Base-by-base conservation (phyloP, 306 rosid genomes). In the Datisca glomerata region DNA sequence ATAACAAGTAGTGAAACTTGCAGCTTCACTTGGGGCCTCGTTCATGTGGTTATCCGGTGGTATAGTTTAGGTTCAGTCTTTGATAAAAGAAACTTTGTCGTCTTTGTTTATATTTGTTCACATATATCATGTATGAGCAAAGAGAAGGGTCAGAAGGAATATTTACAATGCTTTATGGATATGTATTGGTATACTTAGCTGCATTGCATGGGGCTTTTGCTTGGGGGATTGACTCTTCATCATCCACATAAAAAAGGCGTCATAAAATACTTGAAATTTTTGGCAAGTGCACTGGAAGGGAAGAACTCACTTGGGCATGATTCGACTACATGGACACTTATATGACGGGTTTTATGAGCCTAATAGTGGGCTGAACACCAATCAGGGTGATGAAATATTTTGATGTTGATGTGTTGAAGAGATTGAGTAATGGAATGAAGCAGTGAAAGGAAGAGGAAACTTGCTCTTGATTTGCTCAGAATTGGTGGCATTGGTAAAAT, bases 201-300 rank as follows among this genome's bases (percentile, higher is more conserved):
- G 71, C 77, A 15, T 76, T 77, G 8, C 75, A 86, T 42, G 95
- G 98, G 8, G 80, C 91, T 32, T 84, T 83, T 53, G 93, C 79
- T 18, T 89, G 95, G 97, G 98, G 98, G 18, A 70, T 74, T 24
- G 93, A 89, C 57, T 89, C 93, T 24, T 72, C 84, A 42, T 75
- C 95, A 16, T 58, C 83, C 5, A 83, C 81, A 42, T 77, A 95
- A 27, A 84, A 72, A 54, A 63, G 95, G 5, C 95, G 93, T 38
- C 93, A 71, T 6, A 80, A 77, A 41, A 68, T 84, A 61, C 71
- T 89, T 89, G 86, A 75, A 84, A 60, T 89, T 89, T 69, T 70
- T 89, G n/a, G 97, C 97, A 3, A 72, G 93, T 56, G 95, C 86
- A 36, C 79, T 84, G 21, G 86, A 84, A 39, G 91, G 97, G 63